phyloP scores from a whole-genome alignment of 805 yeast species.

The Hanseniaspora pseudoguilliermondii region DNA sequence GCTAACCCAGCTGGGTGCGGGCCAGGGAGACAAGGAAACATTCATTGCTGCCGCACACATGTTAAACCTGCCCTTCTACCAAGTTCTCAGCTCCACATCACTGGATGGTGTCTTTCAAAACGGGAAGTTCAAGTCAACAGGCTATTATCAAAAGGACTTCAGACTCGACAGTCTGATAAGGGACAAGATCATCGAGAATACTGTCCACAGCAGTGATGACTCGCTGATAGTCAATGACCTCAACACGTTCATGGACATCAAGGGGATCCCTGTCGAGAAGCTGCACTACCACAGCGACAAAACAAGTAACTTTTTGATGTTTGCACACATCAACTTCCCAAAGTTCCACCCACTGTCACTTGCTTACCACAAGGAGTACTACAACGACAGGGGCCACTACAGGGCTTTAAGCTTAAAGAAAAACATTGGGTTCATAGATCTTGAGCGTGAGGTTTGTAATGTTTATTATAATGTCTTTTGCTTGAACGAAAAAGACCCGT shows the following conservation, averaged over 20 bases:
- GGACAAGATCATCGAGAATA: not conserved
- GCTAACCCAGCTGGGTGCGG: conserved; percentile 62
- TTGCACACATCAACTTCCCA: conserved; percentile 32
- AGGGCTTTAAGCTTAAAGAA: not conserved
- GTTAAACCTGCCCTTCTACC: conserved; percentile 35
- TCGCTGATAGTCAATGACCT: not conserved
- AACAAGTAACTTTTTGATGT: conserved; percentile 20
- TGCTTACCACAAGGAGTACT: conserved; percentile 17
- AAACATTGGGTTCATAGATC: not conserved
- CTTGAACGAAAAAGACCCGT: not conserved
- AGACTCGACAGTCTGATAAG: conserved; percentile 35
- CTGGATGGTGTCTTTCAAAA: conserved; percentile 22
- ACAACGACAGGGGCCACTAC: conserved; percentile 16
- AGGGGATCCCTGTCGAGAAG: conserved; percentile 1
- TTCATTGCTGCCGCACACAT: conserved; percentile 53
- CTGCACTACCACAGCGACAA: conserved; percentile 9
- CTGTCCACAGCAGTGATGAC: too few species aligned
- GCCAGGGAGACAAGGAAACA: conserved; percentile 72
- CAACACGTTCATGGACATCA: not conserved
- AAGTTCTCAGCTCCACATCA: conserved; percentile 30
- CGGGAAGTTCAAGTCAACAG: conserved; percentile 41
- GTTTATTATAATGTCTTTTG: not conserved
- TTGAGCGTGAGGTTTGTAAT: conserved; percentile 6
- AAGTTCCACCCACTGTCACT: conserved; percentile 28
- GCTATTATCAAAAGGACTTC: conserved; percentile 63